Evolutionary conservation across 306 rosid genomes (phyloP).

Genomic region (Rosa multiflora): DNA sequence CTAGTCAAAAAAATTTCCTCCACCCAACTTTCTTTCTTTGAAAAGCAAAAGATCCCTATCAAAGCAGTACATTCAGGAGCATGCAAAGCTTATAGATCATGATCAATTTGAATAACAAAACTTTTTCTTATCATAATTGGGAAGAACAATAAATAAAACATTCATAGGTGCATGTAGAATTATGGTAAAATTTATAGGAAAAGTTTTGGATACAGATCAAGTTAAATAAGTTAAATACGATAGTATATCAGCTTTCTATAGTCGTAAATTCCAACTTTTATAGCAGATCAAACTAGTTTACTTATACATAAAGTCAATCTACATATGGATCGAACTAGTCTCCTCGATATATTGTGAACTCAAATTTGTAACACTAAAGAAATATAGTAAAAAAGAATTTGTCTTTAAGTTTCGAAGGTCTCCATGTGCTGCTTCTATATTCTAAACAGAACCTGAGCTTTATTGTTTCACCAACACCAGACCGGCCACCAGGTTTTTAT

Average conservation of each 20-base stretch:
- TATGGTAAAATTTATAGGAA: background rate
- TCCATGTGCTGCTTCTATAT: slow-evolving; percentile 87
- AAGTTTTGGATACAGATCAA: background rate
- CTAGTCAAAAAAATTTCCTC: slow-evolving; percentile 22
- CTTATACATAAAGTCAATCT: no score
- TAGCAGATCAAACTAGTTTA: no score
- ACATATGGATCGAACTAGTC: background rate
- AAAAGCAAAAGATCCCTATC: slow-evolving; percentile 27
- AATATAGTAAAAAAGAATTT: slow-evolving; percentile 42
- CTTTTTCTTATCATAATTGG: background rate
- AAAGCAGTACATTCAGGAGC: background rate
- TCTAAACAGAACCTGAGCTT: slow-evolving; percentile 56
- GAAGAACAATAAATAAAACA: slow-evolving; percentile 4
- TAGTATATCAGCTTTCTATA: background rate
- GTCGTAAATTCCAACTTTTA: background rate
- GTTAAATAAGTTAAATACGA: background rate
- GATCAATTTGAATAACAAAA: background rate
- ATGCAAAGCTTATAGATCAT: background rate
- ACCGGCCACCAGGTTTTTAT: slow-evolving; percentile 55
- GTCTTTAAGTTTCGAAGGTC: slow-evolving; percentile 63
- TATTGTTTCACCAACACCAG: slow-evolving; percentile 72
- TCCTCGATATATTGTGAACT: no score
- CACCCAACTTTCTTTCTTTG: slow-evolving; percentile 27
- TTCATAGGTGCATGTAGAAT: slow-evolving; percentile 36
- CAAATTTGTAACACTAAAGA: background rate